A percentile compares a stretch with the other conserved stretches of the same genome.
phyloP scores from a whole-genome alignment of 805 yeast species.

The Jamesozyma jinghongensis region DNA sequence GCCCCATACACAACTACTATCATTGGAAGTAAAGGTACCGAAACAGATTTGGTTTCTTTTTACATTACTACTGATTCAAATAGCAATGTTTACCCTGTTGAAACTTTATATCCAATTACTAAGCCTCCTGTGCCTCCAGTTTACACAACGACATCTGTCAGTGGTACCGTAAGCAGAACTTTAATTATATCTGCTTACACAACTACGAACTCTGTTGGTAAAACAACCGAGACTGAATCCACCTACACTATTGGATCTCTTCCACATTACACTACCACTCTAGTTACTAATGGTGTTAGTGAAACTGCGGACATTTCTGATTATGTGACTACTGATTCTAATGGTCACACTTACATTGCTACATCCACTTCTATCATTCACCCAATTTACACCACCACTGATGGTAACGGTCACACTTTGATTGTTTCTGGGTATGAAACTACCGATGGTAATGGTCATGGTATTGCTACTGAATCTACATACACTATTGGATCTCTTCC shows the following conservation, averaged over 20 bases:
- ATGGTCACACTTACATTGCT: slow-evolving; percentile 1
- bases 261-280: slow-evolving; percentile 5
- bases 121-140: neutral
- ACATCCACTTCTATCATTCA: slow-evolving; percentile 3
- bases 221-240: slow-evolving; percentile 1
- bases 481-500: neutral
- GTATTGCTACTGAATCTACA: neutral
- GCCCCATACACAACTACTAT: slow-evolving; percentile 5
- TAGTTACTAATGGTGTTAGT: neutral
- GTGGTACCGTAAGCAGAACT: no score
- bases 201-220: slow-evolving; percentile 1
- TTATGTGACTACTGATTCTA: slow-evolving; percentile 3
- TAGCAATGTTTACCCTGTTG: slow-evolving; percentile 1
- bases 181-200: slow-evolving; percentile 1
- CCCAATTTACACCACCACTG: slow-evolving; percentile 2
- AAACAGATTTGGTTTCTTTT: slow-evolving; percentile 3
- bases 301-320: slow-evolving; percentile 1
- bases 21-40: neutral
- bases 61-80: slow-evolving; percentile 2
- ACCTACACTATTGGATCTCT: neutral
- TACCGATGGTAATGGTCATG: slow-evolving; percentile 1
- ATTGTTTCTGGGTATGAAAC: slow-evolving; percentile 1
- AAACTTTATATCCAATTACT: neutral
- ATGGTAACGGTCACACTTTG: no score
- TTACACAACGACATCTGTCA: neutral